Evolutionary conservation across 345 rosid species (phyloP).

Genomic region (Euphorbia tirucalli): DNA sequence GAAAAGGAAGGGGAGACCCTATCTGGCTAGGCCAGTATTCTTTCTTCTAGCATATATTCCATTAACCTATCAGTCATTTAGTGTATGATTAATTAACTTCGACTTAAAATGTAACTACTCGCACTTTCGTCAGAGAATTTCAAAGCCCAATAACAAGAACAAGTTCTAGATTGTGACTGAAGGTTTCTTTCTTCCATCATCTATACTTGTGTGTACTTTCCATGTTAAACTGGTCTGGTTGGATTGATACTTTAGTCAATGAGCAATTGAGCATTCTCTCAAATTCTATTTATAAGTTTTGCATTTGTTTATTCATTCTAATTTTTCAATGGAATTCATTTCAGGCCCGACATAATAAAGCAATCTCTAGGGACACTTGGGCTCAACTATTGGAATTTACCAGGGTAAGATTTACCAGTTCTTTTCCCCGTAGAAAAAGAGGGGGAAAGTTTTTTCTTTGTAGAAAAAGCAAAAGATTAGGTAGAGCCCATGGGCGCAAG

Average conservation of each 20-base stretch:
- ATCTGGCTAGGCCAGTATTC: background rate
- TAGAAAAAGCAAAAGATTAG: background rate
- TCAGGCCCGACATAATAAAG: constrained; percentile 96
- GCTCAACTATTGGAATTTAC: constrained; percentile 87
- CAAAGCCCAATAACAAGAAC: too few relatives aligned
- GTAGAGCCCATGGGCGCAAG: background rate
- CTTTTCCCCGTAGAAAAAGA: background rate
- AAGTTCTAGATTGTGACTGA: background rate
- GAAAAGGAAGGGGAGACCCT: background rate
- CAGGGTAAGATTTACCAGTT: constrained; percentile 49
- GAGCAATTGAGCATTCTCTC: constrained; percentile 3
- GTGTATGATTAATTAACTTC: background rate
- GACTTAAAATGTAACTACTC: background rate
- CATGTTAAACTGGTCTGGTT: background rate
- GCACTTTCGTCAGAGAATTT: too few relatives aligned
- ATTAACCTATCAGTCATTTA: too few relatives aligned
- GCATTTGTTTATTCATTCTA: constrained; percentile 3
- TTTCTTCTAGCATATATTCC: background rate
- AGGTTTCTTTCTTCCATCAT: background rate
- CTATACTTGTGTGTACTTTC: background rate
- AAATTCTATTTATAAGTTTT: background rate
- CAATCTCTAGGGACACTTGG: constrained; percentile 97
- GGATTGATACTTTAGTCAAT: background rate
- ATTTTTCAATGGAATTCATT: constrained; percentile 15
- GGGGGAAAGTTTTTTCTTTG: background rate